Base-by-base conservation (phyloP, 495 filamentous ascomycete species). In the Diplogelasinospora grovesii region DNA sequence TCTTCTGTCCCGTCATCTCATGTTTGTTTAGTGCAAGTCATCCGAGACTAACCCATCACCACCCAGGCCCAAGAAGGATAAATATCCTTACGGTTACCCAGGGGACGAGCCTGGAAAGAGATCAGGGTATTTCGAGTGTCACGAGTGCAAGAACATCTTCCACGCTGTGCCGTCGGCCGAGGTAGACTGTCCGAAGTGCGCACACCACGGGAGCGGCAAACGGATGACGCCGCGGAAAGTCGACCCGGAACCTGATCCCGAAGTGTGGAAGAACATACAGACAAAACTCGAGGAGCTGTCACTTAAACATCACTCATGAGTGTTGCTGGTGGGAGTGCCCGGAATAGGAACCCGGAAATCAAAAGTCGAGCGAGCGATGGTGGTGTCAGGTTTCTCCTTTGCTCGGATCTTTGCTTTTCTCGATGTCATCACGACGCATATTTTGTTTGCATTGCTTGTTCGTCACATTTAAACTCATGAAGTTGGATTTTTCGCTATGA, bases 61-160 rank as follows among this genome's bases (percentile, higher is more conserved):
- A 3, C 23, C 25, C 56, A 86, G 81, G 31, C 59, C 79, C 21
- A 86, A 85, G 58, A 73, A 75, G 39, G 66, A 83, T 35, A 87
- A 83, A 52, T 85, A 85, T 50, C 80, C 84, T 0, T 73, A 83
- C 49, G 86, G 84, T 16, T 89, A 86, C 60, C 82, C 86, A 8
- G 82, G 83, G 14, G 85, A 92, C 56, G 64, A 52, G 9, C 64
- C 46, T 59, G 63, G 64, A 63, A 59, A 43, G 49, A 72, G 46
- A 57, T 70, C 44, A 54, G 66, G 54, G 2, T 45, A 79, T 43
- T 82, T 80, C 56, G 64, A 67, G 20, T 89, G 85, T 50, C 77
- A 82, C 51, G 53, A 73, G 20, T 89, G 85, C 66, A 63, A 62
- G 29, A 77, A 67, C 16, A 49, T 66, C 8, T 86, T 73, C 58